A percentile compares a stretch with the other conserved stretches of the same genome.
These are phyloP conservation scores for Paxillus rubicundulus DNA, from an alignment of 768 basidiomycete species.

Conservation along the genomic window DNA sequence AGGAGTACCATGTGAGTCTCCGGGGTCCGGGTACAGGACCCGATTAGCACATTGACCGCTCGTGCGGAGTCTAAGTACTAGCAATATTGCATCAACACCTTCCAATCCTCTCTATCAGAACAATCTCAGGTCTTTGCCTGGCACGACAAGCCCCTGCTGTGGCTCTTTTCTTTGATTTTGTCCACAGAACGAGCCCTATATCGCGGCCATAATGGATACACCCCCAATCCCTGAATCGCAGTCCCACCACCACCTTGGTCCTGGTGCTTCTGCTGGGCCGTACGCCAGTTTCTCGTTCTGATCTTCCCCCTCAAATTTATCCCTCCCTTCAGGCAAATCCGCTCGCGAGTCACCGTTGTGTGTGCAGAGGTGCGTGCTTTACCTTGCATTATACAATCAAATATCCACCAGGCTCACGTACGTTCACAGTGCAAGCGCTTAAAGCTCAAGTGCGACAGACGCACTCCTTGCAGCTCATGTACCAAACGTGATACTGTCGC, in stretches of 20 bases:
- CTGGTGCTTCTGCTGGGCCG: slow-evolving; percentile 28
- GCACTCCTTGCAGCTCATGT: slow-evolving; percentile 74
- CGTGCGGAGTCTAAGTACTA: not conserved
- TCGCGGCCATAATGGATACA: slow-evolving; percentile 14
- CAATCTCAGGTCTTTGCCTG: not conserved
- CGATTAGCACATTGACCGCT: slow-evolving; percentile 9
- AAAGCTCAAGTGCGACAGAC: slow-evolving; percentile 82
- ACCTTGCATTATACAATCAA: slow-evolving; percentile 1
- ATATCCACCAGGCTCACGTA: not conserved
- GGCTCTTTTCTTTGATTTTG: not conserved
- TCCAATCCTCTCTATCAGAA: too few species aligned
- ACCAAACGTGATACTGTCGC: slow-evolving; percentile 73
- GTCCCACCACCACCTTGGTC: slow-evolving; percentile 14
- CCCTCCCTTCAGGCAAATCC: slow-evolving; percentile 50
- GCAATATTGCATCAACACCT: not conserved
- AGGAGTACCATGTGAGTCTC: not conserved
- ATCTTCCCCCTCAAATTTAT: slow-evolving; percentile 3
- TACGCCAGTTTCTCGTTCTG: slow-evolving; percentile 16
- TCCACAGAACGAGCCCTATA: not conserved
- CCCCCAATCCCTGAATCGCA: slow-evolving; percentile 15
- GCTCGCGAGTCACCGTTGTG: slow-evolving; percentile 76
- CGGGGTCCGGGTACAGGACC: slow-evolving; percentile 23
- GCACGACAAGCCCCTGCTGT: not conserved
- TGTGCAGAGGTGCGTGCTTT: slow-evolving; percentile 65
- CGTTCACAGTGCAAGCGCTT: slow-evolving; percentile 73